Evolutionary conservation across 306 rosid species (phyloP).

Genomic region (Betula pendula): DNA sequence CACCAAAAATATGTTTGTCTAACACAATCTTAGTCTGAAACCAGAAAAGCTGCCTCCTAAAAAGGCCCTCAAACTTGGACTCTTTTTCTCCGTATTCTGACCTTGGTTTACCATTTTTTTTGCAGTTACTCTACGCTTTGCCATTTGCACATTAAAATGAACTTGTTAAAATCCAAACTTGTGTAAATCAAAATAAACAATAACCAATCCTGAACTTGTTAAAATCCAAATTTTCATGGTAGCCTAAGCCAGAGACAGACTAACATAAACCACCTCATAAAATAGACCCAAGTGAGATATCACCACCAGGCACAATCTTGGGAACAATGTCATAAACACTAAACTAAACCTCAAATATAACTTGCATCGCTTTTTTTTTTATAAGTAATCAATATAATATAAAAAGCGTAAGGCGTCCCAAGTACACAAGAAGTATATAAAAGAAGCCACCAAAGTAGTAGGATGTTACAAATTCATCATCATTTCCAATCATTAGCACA

Average conservation of each 20-base stretch:
- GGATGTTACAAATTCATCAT: neutral
- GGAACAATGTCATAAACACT: neutral
- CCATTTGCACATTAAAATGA: neutral
- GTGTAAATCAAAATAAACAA: no score
- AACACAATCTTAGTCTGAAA: neutral
- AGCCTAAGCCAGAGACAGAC: neutral
- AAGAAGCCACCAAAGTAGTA: no score
- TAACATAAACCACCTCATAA: neutral
- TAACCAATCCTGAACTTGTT: neutral
- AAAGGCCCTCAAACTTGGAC: neutral
- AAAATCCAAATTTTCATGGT: neutral
- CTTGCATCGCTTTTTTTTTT: neutral
- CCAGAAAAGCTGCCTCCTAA: neutral
- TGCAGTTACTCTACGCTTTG: neutral
- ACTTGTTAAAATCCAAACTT: neutral
- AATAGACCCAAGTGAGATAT: neutral
- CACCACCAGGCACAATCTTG: neutral
- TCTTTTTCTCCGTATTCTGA: neutral
- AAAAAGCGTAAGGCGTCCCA: no score
- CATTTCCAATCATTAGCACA: neutral
- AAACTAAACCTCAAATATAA: neutral
- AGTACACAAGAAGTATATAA: no score
- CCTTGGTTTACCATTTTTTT: neutral
- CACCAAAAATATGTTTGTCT: neutral
- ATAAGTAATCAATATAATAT: no score